These are phyloP conservation scores for Dictyostelium intermedium DNA, from an alignment of 78 protist genomes.

Conservation along the genomic window DNA sequence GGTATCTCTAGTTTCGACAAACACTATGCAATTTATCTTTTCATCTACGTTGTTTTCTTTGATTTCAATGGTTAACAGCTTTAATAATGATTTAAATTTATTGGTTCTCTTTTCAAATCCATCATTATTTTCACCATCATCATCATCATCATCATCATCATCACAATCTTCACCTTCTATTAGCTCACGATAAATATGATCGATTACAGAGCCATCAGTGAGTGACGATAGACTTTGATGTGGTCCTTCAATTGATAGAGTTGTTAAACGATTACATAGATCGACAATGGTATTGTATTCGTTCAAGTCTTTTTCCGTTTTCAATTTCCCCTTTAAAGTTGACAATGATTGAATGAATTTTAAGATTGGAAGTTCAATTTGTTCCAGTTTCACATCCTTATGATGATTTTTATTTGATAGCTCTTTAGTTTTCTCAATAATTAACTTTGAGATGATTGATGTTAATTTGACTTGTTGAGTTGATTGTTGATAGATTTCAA, in stretches of 20 bases:
- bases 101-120: neutral
- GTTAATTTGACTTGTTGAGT: neutral
- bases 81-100: neutral
- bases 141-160: neutral
- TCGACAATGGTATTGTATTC: neutral
- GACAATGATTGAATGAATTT: neutral
- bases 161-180: neutral
- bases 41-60: neutral
- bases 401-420: neutral
- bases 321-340: neutral
- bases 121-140: no score
- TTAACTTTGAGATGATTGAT: neutral
- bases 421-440: neutral
- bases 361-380: neutral
- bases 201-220: neutral
- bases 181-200: neutral
- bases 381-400: neutral
- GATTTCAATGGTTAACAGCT: neutral
- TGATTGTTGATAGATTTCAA: neutral
- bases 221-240: neutral
- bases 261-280: neutral
- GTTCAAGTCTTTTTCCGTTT: neutral
- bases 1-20: constrained; percentile 8
- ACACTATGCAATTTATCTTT: neutral
- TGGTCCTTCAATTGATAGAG: neutral